Percentiles rank a stretch among this genome's conserved stretches.
These are phyloP conservation scores for Eremochloa ophiuroides DNA, from an alignment of 176 grass and related monocot species.

Conservation along the genomic window DNA sequence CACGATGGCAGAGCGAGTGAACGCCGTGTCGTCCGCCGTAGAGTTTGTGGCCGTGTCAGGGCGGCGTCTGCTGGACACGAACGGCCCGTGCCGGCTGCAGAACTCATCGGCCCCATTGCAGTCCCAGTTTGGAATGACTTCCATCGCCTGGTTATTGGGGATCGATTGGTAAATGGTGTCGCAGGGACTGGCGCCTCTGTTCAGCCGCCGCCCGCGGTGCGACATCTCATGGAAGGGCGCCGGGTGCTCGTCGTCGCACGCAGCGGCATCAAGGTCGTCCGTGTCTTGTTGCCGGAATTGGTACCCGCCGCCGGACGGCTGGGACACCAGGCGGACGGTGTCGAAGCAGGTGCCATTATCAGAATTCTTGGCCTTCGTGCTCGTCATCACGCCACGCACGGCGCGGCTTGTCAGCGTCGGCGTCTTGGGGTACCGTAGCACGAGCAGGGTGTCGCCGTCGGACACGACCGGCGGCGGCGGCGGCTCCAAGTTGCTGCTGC, in stretches of 20 bases:
- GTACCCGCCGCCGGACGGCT: neutral
- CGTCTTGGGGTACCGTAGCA: neutral
- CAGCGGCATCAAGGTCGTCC: too few relatives aligned
- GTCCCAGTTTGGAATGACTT: neutral
- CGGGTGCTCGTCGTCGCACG: too few relatives aligned
- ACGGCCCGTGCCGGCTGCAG: neutral
- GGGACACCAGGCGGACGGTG: neutral
- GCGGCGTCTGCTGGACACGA: neutral
- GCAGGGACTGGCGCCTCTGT: neutral
- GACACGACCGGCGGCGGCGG: neutral
- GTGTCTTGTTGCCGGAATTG: neutral
- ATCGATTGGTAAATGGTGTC: neutral
- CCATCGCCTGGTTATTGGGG: neutral
- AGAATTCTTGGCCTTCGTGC: neutral
- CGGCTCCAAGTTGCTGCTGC: conserved; percentile 21
- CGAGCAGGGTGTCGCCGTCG: neutral
- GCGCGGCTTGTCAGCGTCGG: neutral
- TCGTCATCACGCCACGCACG: neutral
- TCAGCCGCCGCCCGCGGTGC: too few relatives aligned
- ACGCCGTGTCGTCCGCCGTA: neutral
- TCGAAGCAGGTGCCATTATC: neutral
- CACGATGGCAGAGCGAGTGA: neutral
- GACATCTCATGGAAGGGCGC: too few relatives aligned
- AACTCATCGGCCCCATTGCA: neutral
- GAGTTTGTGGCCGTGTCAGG: too few relatives aligned